A percentile compares a stretch with the other conserved stretches of the same genome.
phyloP scores from a whole-genome alignment of 78 protist genomes.

The Chrysochromulina tobinii region DNA sequence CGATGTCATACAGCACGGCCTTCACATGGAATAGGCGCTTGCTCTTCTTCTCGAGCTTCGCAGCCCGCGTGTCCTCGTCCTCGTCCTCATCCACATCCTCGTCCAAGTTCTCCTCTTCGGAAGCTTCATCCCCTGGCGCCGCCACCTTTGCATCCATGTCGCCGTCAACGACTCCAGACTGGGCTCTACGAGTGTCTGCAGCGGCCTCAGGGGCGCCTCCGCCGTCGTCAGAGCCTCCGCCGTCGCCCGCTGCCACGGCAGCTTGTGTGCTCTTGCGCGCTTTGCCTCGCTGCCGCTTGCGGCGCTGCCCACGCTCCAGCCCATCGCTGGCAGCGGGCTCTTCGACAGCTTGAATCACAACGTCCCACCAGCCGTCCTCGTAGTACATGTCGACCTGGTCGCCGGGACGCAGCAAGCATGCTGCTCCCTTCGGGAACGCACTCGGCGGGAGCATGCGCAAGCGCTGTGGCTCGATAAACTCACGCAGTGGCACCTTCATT shows the following conservation, averaged over 20 bases:
- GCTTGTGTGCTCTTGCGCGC: too few relatives aligned
- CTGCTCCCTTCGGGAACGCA: not conserved
- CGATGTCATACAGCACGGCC: not conserved
- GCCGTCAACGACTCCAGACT: too few relatives aligned
- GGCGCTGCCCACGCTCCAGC: too few relatives aligned
- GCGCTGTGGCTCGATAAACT: not conserved
- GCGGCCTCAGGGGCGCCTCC: too few relatives aligned
- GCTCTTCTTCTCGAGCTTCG: not conserved
- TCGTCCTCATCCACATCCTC: not conserved
- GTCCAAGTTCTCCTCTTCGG: not conserved
- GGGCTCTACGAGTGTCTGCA: too few relatives aligned
- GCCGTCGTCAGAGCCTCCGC: too few relatives aligned
- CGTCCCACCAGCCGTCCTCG: slow-evolving; percentile 1
- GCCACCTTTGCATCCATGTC: too few relatives aligned
- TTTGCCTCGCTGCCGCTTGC: too few relatives aligned
- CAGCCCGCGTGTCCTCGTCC: not conserved
- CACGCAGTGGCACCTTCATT: not conserved
- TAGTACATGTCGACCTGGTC: not conserved
- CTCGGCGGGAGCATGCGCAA: not conserved
- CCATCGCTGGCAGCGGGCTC: too few relatives aligned
- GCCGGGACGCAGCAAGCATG: not conserved
- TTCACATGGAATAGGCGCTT: not conserved
- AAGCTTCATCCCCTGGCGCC: not conserved
- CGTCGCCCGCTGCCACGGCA: too few relatives aligned
- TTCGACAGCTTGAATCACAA: not conserved